These are phyloP conservation scores for Metschnikowia corniflorae DNA, from an alignment of 805 yeast species.

Conservation along the genomic window DNA sequence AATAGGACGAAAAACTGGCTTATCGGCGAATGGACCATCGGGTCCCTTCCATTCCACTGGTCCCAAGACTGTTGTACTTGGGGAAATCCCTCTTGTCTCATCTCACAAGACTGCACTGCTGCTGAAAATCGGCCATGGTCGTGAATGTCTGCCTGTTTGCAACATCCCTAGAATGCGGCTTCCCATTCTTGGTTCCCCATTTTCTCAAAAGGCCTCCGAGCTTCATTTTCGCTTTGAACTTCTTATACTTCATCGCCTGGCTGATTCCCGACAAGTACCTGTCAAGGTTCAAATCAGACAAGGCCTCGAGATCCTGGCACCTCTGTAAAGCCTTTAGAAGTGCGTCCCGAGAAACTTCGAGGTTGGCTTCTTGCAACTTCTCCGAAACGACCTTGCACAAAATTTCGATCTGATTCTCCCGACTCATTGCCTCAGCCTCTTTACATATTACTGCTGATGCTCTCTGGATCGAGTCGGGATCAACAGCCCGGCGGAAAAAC, in stretches of 20 bases:
- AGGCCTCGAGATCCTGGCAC: conserved; percentile 8
- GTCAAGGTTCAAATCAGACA: conserved; percentile 7
- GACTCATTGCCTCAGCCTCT: conserved; percentile 9
- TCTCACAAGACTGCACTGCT: no score
- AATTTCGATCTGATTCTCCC: conserved; percentile 1
- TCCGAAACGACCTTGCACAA: neutral
- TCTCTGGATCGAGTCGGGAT: conserved; percentile 33
- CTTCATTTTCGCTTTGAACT: conserved; percentile 5
- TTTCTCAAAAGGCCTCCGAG: conserved; percentile 3
- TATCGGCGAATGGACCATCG: no score
- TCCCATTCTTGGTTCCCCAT: neutral
- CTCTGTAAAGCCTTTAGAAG: conserved; percentile 1
- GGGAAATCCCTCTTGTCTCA: no score
- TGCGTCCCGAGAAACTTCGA: conserved; percentile 3
- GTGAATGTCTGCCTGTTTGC: no score
- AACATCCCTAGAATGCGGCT: no score
- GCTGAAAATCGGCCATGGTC: no score
- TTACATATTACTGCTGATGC: conserved; percentile 29
- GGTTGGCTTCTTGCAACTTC: conserved; percentile 2
- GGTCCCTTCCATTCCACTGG: no score
- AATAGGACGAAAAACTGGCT: no score
- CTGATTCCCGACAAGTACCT: conserved; percentile 1
- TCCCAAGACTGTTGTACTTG: no score
- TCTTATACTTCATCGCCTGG: conserved; percentile 2
- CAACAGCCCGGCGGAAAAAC: conserved; percentile 34